These are phyloP conservation scores for Melastoma malabathricum DNA, from an alignment of 345 rosid genomes.

Conservation along the genomic window DNA sequence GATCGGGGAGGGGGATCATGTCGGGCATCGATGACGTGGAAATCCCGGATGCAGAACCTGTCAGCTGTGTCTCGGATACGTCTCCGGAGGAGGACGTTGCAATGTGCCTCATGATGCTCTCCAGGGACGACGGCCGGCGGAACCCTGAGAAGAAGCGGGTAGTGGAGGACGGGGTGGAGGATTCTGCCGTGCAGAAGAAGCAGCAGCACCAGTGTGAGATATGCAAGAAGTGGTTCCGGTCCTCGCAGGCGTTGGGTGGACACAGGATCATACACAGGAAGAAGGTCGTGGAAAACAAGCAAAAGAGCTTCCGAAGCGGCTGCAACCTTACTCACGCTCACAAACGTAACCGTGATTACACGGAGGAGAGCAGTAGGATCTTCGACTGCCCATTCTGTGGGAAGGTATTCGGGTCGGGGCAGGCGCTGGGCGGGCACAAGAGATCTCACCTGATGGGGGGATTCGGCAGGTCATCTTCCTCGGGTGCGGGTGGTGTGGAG, in stretches of 20 bases:
- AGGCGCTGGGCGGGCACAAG: conserved; percentile 77
- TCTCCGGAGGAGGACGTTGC: conserved; percentile 76
- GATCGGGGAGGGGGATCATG: conserved; percentile 5
- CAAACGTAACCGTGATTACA: not conserved
- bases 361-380: conserved; percentile 5
- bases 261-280: conserved; percentile 25
- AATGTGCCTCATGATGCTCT: conserved; percentile 87
- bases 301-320: no score
- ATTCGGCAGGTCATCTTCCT: conserved; percentile 10
- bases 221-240: conserved; percentile 43
- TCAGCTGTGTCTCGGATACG: conserved; percentile 62
- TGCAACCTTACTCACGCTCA: no score
- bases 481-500: conserved; percentile 2
- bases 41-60: conserved; percentile 43
- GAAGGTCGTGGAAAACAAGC: no score
- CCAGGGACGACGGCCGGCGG: conserved; percentile 57
- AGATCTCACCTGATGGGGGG: conserved; percentile 45
- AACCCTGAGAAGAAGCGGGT: conserved; percentile 9
- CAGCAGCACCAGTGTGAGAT: conserved; percentile 32
- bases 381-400: conserved; percentile 53
- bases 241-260: conserved; percentile 37
- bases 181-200: conserved; percentile 2
- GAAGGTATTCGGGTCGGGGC: conserved; percentile 58
- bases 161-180: not conserved
- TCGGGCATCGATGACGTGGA: no score